A percentile compares a stretch with the other conserved stretches of the same genome.
phyloP scores from a whole-genome alignment of 2,329 filamentous ascomycete species.

The Endoconidiophora polonica region DNA sequence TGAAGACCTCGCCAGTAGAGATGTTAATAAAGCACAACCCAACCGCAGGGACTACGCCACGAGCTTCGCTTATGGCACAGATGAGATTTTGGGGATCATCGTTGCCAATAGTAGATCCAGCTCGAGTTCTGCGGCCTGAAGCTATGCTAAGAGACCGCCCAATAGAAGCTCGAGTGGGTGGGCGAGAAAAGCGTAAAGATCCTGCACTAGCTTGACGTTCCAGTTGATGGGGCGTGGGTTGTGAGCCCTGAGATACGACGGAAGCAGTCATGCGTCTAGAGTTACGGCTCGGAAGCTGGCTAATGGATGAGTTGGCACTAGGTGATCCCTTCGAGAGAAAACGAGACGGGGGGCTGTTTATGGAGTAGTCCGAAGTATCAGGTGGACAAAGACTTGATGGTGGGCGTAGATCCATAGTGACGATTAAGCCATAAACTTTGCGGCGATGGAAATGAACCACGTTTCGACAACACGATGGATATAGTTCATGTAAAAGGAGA shows the following conservation, averaged over 20 bases:
- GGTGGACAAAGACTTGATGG: neutral
- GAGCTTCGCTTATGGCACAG: slow-evolving; percentile 77
- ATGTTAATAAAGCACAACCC: slow-evolving; percentile 79
- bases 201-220: slow-evolving; percentile 4
- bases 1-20: slow-evolving; percentile 63
- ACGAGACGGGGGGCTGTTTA: neutral
- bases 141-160: slow-evolving; percentile 22
- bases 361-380: too few species aligned
- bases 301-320: slow-evolving; percentile 10
- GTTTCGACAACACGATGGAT: too few species aligned
- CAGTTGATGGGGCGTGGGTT: neutral
- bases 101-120: slow-evolving; percentile 25
- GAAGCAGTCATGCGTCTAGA: slow-evolving; percentile 9
- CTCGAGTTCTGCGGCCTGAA: slow-evolving; percentile 29
- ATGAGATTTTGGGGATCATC: slow-evolving; percentile 52
- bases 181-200: slow-evolving; percentile 3
- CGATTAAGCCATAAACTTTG: too few species aligned
- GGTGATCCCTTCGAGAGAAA: neutral
- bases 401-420: too few species aligned
- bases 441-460: too few species aligned
- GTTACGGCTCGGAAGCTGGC: slow-evolving; percentile 9
- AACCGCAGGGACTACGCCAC: slow-evolving; percentile 70
- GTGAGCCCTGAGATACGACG: slow-evolving; percentile 5
- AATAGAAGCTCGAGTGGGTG: slow-evolving; percentile 11
- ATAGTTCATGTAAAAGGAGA: too few species aligned